Evolutionary conservation across 805 yeast genomes (phyloP), one percentile per base, ranked within the genome.

Genomic region (Lipomyces sp.): DNA sequence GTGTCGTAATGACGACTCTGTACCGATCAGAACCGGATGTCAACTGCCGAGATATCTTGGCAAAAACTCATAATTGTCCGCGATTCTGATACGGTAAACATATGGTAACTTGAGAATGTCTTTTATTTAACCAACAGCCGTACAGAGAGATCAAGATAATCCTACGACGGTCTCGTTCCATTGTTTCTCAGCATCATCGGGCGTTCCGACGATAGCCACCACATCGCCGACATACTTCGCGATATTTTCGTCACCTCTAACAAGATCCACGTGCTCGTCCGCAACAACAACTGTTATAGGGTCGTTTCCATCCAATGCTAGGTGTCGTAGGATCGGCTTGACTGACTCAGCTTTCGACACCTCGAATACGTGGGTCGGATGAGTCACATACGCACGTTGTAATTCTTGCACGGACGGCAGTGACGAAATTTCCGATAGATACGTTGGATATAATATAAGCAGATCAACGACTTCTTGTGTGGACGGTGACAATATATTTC

Each of bases 251-350:
- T 67, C 70, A 18, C 24, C 51, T 18, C 30, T n/a, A 32, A 64
- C 6, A 24, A 60, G 33, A 3, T 39, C 57, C 8, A 29, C 51
- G 51, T 64, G 15, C 8, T 48, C 39, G 24, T 64, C 64, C 6
- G 62, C 59, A 2, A 55, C 70, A 7, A 67, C 57, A 24, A 67
- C 18, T 15, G 60, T 58, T 7, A 64, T 59, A 5, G 67, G 53
- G 8, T 39, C 53, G 11, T 42, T 57, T 18, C 50, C 65, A 24
- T 67, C 70, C 6, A 53, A 45, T 4, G 65, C 68, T 7, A 67
- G 53, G 35, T 67, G 70, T 35, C 70, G 68, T 34, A 67, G 58
- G 5, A 63, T 59, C 7, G 70, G 66, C 60, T 64, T 64, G 30
- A 67, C 29, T 10, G 70, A 61, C 53, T 58, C 66, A 8, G 53